Base-by-base conservation (phyloP, 2,329 filamentous ascomycete species). In the Fusarium temperatum region DNA sequence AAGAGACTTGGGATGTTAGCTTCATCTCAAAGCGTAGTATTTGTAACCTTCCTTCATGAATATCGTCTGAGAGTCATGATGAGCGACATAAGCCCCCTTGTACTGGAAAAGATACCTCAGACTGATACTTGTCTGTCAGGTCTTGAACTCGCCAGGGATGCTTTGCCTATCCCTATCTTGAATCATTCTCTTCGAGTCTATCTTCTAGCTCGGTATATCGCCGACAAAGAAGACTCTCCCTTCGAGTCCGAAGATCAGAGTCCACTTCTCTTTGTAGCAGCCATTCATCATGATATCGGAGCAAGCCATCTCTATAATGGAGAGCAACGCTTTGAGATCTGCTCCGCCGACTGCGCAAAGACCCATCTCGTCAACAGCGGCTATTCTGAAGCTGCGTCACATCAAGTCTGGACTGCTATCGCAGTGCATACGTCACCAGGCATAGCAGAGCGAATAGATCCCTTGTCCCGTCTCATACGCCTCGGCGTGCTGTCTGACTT, bases 211-310 rank as follows among this genome's bases (percentile, higher is more conserved):
- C 60, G 62, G 30, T 77, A 68, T 65, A 51, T 81, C 5, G 76
- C 73, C 15, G 55, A 76, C 36, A 72, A 60, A 15, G 77, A 79
- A 47, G 18, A 24, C 54, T 65, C 55, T 44, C 42, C 54, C n/a
- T 77, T 69, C 58, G 24, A 45, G 1, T 35, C 44, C 10, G 58
- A 66, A 18, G 42, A 59, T 10, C 66, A 72, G 9, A 57, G 74
- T 3, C 54, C 60, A 4, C 64, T 80, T 22, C 74, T 84, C 26
- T 83, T 84, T 53, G 79, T 82, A 11, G 80, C 81, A 2, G 78
- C 80, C 48, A 75, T 82, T 24, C 80, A 79, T 50, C 82, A 84
- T 63, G 82, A 83, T 72, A 72, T 83, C 17, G 82, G 82, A 42
- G 70, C 78, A 6, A 75, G 80, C n/a, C 69, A 75, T 20, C 62